phyloP scores from a whole-genome alignment of 2,329 filamentous ascomycete genomes.

The Fusarium domesticum region DNA sequence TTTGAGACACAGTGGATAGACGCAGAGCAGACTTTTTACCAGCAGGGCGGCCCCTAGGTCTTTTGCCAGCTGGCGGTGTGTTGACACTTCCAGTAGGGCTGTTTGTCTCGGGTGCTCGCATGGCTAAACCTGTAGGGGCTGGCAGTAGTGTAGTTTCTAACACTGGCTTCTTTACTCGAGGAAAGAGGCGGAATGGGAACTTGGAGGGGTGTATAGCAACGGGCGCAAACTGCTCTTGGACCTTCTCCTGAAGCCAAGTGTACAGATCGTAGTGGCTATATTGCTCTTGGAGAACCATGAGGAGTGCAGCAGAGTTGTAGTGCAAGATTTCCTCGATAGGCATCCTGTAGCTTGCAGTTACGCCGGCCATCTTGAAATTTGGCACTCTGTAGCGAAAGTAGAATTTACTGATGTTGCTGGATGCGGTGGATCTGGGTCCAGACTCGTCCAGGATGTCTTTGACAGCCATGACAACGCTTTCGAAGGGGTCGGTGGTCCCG shows the following conservation, averaged over 20 bases:
- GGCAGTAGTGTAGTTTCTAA: conserved; percentile 3
- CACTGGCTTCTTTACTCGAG: conserved; percentile 20
- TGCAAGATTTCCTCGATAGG: conserved; percentile 41
- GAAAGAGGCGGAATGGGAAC: conserved; percentile 29
- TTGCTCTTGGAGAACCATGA: conserved; percentile 32
- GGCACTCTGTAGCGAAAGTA: conserved; percentile 36
- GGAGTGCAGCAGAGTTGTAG: conserved; percentile 44
- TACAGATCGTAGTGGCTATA: conserved; percentile 35
- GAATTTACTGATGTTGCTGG: conserved; percentile 28
- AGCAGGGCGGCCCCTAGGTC: conserved; percentile 37
- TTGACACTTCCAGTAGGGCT: conserved; percentile 20
- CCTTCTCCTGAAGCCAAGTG: conserved; percentile 33
- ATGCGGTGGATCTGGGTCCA: conserved; percentile 11
- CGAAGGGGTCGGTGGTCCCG: conserved; percentile 19
- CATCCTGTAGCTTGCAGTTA: conserved; percentile 40
- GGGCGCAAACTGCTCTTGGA: conserved; percentile 27
- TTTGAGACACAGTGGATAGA: conserved; percentile 41
- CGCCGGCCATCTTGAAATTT: conserved; percentile 20
- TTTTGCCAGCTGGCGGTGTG: conserved; percentile 31
- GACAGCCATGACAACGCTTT: conserved; percentile 28
- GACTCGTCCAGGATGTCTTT: conserved; percentile 19
- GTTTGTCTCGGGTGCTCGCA: conserved; percentile 2
- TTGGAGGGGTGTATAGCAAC: conserved; percentile 29
- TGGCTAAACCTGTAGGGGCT: background rate
- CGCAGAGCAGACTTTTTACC: conserved; percentile 48